phyloP scores from a whole-genome alignment of 2,329 filamentous ascomycete species.

The Phymatotrichopsis omnivora region DNA sequence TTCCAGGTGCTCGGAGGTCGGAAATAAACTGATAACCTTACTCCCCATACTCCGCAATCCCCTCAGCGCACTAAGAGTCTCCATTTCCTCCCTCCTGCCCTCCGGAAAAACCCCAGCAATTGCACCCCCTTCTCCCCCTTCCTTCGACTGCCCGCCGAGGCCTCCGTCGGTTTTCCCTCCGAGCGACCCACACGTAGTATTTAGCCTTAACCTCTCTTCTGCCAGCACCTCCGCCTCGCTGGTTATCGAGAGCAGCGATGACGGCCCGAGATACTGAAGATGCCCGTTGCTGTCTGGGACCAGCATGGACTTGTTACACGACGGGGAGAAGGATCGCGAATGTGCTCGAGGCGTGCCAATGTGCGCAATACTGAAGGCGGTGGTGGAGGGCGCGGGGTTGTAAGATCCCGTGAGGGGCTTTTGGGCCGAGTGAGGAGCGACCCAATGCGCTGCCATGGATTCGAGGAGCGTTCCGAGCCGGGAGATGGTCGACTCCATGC shows the following conservation, averaged over 20 bases:
- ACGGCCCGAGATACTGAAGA: constrained; percentile 29
- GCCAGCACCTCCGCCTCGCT: constrained; percentile 30
- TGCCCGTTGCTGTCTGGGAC: constrained; percentile 26
- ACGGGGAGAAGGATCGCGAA: constrained; percentile 10
- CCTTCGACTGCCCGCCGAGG: neutral
- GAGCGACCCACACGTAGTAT: constrained; percentile 1
- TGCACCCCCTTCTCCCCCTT: neutral
- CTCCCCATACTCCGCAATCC: constrained; percentile 27
- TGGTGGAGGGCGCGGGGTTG: constrained; percentile 6
- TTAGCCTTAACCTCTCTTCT: constrained; percentile 26
- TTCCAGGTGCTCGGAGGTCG: constrained; percentile 29
- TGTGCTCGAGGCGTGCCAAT: constrained; percentile 7
- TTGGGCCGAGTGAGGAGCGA: neutral
- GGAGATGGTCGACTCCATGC: constrained; percentile 26
- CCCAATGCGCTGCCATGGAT: constrained; percentile 18
- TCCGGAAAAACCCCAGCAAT: constrained; percentile 4
- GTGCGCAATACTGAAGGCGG: constrained; percentile 8
- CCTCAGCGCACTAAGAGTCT: constrained; percentile 29
- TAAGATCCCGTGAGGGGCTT: neutral
- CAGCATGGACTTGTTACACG: too few species aligned
- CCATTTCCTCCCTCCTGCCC: constrained; percentile 18
- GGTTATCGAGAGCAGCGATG: constrained; percentile 29
- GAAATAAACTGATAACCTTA: constrained; percentile 28
- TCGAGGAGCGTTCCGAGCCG: constrained; percentile 26
- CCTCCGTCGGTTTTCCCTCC: neutral